Evolutionary conservation across 2,329 filamentous ascomycete species (phyloP).

Genomic region (Colletotrichum endophyticum): DNA sequence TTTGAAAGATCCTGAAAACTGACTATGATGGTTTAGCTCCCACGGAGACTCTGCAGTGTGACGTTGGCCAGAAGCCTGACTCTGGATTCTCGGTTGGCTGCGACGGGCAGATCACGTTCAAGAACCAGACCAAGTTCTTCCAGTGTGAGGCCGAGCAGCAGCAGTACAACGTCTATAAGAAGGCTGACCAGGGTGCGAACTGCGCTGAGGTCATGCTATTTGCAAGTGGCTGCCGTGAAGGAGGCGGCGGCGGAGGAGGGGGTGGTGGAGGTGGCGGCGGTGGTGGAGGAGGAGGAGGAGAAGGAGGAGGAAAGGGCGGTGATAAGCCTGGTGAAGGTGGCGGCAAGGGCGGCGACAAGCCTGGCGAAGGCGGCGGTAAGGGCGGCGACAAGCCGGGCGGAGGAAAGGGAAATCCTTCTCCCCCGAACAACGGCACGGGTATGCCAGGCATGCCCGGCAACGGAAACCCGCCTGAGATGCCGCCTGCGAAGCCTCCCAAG

Average conservation of each 20-base stretch:
- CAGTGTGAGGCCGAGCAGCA: constrained; percentile 63
- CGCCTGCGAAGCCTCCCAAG: background rate
- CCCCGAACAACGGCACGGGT: background rate
- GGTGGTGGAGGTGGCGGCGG: background rate
- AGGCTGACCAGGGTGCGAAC: constrained; percentile 40
- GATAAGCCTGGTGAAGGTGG: background rate
- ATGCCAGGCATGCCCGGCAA: background rate
- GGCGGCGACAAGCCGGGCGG: background rate
- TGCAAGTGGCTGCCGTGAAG: constrained; percentile 39
- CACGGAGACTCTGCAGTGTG: constrained; percentile 67
- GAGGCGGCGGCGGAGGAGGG: background rate
- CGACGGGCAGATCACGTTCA: constrained; percentile 56
- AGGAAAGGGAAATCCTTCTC: background rate
- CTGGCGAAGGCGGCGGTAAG: background rate
- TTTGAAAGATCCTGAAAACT: background rate
- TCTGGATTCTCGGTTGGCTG: constrained; percentile 61
- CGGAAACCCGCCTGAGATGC: background rate
- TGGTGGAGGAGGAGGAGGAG: background rate
- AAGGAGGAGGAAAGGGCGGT: background rate
- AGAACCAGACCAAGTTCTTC: constrained; percentile 59
- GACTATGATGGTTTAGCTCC: constrained; percentile 39
- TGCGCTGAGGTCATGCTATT: constrained; percentile 55
- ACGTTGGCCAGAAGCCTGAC: constrained; percentile 53
- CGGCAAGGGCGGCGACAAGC: background rate
- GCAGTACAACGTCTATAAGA: constrained; percentile 61